Evolutionary conservation across 495 filamentous ascomycete species (phyloP), one percentile per base, ranked within the genome.

Genomic region (Trypethelium eluteriae): DNA sequence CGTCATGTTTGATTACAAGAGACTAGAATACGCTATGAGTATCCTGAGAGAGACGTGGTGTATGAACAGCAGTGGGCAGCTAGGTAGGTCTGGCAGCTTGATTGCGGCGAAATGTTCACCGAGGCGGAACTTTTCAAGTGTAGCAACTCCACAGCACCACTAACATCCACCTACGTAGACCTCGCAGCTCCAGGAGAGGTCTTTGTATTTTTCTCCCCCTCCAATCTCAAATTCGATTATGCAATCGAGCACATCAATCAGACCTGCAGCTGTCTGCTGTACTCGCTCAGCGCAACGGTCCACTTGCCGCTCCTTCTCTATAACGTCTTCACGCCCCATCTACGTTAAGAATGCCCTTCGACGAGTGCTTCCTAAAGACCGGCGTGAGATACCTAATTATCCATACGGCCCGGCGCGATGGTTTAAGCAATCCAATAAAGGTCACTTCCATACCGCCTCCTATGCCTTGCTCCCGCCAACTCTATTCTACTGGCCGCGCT

Each of bases 341-440:
- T 59, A 59, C 53, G 53, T 59, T 14, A 59, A 36, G 32, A 34
- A 59, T 59, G 53, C 53, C 53, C 53, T 59, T 14, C 53, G 53
- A 4, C 53, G 53, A 36, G 53, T 59, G 5, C 53, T 59, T 32
- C 53, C 53, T 10, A 59, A 59, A 59, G 53, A 59, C 18, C 53
- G 53, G 18, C 34, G 25, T 32, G 53, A 35, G 25, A 36, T 88
- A 62, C 93, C 94, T 34, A 75, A 81, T 3, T 98, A 98, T 79
- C 94, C 94, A 0, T 89, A 90, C 78, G 89, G 89, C n/a, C 85
- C 86, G n/a, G 81, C 85, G 63, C 81, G 79, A 62, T 81, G 85
- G 69, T 98, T 89, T 85, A 94, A 95, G 76, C 92, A 96, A 77
- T 85, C 87, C 66, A 90, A 96, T 81, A 81, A 84, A 57, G 93